A percentile compares a stretch with the other conserved stretches of the same genome.
phyloP scores from a whole-genome alignment of 768 basidiomycete species.

The Trametopsis cervina region DNA sequence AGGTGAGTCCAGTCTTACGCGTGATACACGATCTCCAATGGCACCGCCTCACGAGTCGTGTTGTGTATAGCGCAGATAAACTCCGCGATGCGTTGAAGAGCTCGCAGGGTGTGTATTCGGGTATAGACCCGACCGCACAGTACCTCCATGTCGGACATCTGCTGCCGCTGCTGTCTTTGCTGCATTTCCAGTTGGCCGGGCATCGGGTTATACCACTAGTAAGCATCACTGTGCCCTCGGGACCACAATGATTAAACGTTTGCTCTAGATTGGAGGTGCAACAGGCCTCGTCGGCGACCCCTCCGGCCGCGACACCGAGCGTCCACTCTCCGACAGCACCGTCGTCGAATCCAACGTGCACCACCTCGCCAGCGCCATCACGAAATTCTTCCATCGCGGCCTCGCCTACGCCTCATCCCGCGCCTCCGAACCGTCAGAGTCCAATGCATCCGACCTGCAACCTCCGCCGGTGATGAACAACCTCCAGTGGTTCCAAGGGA shows the following conservation, averaged over 20 bases:
- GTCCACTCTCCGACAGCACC: constrained; percentile 54
- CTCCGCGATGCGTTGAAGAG: constrained; percentile 1
- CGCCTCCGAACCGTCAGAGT: constrained; percentile 8
- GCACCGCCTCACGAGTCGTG: too few species aligned
- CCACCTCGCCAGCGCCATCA: constrained; percentile 55
- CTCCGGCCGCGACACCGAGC: constrained; percentile 80
- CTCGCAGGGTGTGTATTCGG: constrained; percentile 67
- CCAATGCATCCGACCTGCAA: background rate
- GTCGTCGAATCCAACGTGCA: constrained; percentile 61
- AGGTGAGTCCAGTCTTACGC: constrained; percentile 8
- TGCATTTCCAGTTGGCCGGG: constrained; percentile 86
- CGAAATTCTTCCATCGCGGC: constrained; percentile 68
- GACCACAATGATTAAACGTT: too few species aligned
- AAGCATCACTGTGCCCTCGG: too few species aligned
- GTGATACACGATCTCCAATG: background rate
- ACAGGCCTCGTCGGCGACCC: constrained; percentile 98
- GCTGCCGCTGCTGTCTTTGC: constrained; percentile 74
- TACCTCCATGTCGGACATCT: constrained; percentile 94
- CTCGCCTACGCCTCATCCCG: constrained; percentile 47
- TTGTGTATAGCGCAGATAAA: constrained; percentile 10
- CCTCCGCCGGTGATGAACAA: constrained; percentile 51
- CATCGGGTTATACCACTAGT: constrained; percentile 82
- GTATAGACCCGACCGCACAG: constrained; percentile 87
- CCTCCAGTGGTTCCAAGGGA: constrained; percentile 68
- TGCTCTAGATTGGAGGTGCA: constrained; percentile 92